Evolutionary conservation across 345 rosid species (phyloP).

Genomic region (Triadica sebifera): DNA sequence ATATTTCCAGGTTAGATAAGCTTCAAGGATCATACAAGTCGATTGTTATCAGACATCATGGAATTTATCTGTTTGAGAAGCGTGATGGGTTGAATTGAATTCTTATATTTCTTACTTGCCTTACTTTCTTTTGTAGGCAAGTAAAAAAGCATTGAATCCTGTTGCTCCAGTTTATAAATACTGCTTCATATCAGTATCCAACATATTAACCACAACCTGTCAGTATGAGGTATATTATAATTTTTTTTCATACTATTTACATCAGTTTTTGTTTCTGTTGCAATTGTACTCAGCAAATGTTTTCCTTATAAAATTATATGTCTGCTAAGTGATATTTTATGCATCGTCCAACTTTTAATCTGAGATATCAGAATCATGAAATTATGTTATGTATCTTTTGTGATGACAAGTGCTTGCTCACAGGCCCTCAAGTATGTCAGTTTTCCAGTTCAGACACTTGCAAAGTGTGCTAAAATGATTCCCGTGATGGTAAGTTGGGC

Average conservation of each 20-base stretch:
- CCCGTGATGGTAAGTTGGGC: slow-evolving; percentile 89
- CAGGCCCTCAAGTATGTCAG: slow-evolving; percentile 97
- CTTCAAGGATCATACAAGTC: background rate
- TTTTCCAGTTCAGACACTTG: slow-evolving; percentile 90
- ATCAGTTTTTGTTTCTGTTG: background rate
- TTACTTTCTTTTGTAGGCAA: slow-evolving; percentile 42
- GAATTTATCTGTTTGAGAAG: background rate
- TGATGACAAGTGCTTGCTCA: slow-evolving; percentile 21
- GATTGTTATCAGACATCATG: background rate
- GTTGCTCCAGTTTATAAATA: slow-evolving; percentile 92
- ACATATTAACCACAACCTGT: slow-evolving; percentile 87
- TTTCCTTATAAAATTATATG: background rate
- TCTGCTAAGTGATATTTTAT: background rate
- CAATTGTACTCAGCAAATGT: background rate
- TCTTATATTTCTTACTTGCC: background rate
- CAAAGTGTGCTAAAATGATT: slow-evolving; percentile 97
- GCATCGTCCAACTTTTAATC: background rate
- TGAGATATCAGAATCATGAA: background rate
- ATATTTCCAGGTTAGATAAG: background rate
- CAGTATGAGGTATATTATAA: slow-evolving; percentile 74
- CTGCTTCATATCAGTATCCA: slow-evolving; percentile 66
- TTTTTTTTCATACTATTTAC: background rate
- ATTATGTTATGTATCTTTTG: slow-evolving; percentile 3
- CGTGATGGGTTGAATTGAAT: background rate
- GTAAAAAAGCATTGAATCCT: slow-evolving; percentile 78